Percentiles rank a stretch among this genome's conserved stretches.
Conservation (phyloP, 2,329 filamentous ascomycete species). For the Aureobasidium sp. region DNA sequence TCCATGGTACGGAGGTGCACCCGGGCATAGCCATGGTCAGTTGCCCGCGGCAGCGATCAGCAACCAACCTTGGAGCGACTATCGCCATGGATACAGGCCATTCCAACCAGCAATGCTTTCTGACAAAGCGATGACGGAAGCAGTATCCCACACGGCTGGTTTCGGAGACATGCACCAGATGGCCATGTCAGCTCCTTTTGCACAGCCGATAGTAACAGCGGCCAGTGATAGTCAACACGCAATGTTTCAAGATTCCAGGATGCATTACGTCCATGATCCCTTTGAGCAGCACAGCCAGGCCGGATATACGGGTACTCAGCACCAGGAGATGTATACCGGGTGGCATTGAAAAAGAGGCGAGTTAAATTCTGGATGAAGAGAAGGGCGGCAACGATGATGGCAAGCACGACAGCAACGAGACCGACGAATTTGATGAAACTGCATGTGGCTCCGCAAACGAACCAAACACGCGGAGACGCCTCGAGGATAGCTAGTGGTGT, state of each 20-base stretch:
- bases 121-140: not conserved
- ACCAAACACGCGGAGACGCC: not conserved
- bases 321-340: not conserved
- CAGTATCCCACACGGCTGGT: not conserved
- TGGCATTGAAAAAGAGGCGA: not conserved
- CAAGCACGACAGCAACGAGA: constrained; percentile 8
- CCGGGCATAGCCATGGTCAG: not conserved
- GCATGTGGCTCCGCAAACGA: not conserved
- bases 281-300: not conserved
- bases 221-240: not conserved
- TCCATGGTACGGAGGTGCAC: not conserved
- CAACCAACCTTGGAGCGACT: not conserved
- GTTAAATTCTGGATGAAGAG: not conserved
- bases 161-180: not conserved
- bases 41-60: not conserved
- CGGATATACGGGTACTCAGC: constrained; percentile 1
- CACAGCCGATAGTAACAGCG: not conserved
- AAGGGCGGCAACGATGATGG: not conserved
- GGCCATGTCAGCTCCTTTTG: not conserved
- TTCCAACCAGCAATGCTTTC: not conserved
- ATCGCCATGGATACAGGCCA: not conserved
- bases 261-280: not conserved
- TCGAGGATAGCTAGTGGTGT: not conserved
- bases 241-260: not conserved
- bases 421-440: constrained; percentile 9